Conservation (phyloP, 176 grass and related monocot species). For the Eragrostis curvula region DNA sequence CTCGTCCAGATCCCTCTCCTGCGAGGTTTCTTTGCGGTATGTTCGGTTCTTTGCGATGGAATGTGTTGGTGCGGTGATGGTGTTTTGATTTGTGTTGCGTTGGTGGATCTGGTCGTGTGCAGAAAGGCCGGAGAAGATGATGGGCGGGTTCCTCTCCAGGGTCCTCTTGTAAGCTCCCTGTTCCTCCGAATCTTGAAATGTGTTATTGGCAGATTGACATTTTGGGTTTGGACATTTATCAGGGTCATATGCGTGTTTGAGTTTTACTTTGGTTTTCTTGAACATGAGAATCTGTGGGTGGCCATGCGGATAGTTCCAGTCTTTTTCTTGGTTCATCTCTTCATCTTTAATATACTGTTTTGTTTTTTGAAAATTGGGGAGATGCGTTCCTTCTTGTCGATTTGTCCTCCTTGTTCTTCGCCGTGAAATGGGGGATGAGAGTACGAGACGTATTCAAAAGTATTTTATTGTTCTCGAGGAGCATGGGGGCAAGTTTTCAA, state of each 20-base stretch:
- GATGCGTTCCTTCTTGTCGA: conserved; percentile 49
- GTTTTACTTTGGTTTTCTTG: conserved; percentile 17
- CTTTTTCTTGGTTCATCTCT: neutral
- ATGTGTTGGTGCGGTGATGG: conserved; percentile 10
- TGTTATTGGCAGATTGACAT: conserved; percentile 18
- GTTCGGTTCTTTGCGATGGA: neutral
- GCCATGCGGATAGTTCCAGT: conserved; percentile 9
- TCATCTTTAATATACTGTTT: neutral
- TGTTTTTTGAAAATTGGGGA: conserved; percentile 15
- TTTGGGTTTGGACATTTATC: neutral
- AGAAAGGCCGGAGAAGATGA: conserved; percentile 56
- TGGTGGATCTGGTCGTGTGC: conserved; percentile 51
- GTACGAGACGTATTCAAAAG: conserved; percentile 22
- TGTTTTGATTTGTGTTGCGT: conserved; percentile 33
- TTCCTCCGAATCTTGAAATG: conserved; percentile 43
- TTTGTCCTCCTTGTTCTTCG: conserved; percentile 42
- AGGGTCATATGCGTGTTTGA: neutral
- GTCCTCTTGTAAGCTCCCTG: conserved; percentile 63
- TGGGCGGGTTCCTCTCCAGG: conserved; percentile 85
- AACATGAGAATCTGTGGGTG: conserved; percentile 6
- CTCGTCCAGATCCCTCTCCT: conserved; percentile 45
- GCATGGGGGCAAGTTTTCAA: conserved; percentile 50
- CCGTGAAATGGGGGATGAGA: conserved; percentile 35
- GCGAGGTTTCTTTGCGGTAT: neutral
- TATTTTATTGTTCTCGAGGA: conserved; percentile 50